Percentiles rank a stretch among this genome's conserved stretches.
phyloP scores from a whole-genome alignment of 495 filamentous ascomycete genomes.

The Aspergillus sclerotiicarbonarius region DNA sequence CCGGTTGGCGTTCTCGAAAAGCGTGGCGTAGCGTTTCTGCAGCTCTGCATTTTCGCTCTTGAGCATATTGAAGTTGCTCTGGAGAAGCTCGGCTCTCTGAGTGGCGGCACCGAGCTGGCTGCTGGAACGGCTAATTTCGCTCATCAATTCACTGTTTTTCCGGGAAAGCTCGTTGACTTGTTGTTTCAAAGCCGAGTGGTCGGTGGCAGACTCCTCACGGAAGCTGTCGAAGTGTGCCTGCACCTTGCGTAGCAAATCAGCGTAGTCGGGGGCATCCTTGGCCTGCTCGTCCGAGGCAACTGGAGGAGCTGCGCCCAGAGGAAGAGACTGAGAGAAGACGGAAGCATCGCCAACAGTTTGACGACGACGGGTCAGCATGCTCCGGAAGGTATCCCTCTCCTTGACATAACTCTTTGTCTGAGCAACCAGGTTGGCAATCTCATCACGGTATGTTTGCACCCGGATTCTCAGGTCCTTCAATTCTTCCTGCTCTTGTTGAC shows the following conservation, averaged over 20 bases:
- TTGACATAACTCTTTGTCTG: conserved; percentile 89
- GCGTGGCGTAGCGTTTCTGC: conserved; percentile 69
- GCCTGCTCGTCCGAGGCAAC: conserved; percentile 38
- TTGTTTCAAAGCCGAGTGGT: conserved; percentile 76
- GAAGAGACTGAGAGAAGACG: conserved; percentile 63
- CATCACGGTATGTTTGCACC: conserved; percentile 61
- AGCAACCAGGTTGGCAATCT: conserved; percentile 72
- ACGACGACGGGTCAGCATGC: conserved; percentile 77
- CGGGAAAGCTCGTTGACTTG: conserved; percentile 78
- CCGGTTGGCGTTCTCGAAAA: conserved; percentile 80
- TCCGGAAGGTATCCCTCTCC: conserved; percentile 95
- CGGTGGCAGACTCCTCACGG: conserved; percentile 75
- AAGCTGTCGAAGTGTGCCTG: conserved; percentile 89
- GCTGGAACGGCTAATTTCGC: conserved; percentile 70
- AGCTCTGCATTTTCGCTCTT: conserved; percentile 82
- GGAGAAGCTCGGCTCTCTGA: conserved; percentile 87
- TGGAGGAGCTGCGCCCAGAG: conserved; percentile 42
- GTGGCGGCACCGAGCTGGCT: conserved; percentile 78
- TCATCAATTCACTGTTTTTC: conserved; percentile 78
- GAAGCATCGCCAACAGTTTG: conserved; percentile 61
- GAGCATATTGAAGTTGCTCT: conserved; percentile 77
- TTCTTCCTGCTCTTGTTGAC: conserved; percentile 70
- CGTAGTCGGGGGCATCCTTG: conserved; percentile 58
- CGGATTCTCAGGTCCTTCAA: conserved; percentile 66
- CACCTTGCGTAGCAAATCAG: conserved; percentile 73